Percentiles rank a stretch among this genome's conserved stretches.
These are phyloP conservation scores for Gossypioides kirkii DNA, from an alignment of 345 rosid species.

Conservation along the genomic window DNA sequence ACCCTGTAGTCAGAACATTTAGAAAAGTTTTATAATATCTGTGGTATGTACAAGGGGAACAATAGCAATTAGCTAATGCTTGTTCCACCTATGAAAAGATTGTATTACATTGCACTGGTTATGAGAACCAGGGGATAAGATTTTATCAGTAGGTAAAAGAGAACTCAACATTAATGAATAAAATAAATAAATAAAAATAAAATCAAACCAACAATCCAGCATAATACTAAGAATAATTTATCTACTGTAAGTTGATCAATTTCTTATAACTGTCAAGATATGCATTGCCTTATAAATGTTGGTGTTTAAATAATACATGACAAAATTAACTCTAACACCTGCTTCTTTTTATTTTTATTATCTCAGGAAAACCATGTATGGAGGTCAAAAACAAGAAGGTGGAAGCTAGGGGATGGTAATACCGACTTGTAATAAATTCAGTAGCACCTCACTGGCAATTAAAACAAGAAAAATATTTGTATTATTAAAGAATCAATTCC, in stretches of 20 bases:
- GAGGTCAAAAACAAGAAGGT: neutral
- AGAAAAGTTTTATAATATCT: neutral
- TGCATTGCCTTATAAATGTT: neutral
- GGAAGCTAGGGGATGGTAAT: neutral
- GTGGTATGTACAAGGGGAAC: neutral
- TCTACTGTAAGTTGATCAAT: neutral
- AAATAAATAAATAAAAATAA: neutral
- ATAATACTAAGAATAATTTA: neutral
- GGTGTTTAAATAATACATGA: neutral
- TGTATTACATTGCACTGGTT: neutral
- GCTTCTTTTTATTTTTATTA: neutral
- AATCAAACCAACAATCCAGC: neutral
- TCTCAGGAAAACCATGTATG: neutral
- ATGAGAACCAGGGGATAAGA: neutral
- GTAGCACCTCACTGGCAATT: neutral
- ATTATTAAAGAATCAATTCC: neutral
- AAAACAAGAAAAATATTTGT: neutral
- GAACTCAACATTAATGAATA: neutral
- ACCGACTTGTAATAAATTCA: neutral
- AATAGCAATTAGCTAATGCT: neutral
- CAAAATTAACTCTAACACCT: neutral
- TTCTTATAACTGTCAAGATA: neutral
- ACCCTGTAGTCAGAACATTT: slow-evolving; percentile 40
- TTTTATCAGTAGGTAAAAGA: neutral
- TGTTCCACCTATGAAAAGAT: neutral